Evolutionary conservation across 2,329 filamentous ascomycete genomes (phyloP).

Genomic region (Beauveria caledonica): DNA sequence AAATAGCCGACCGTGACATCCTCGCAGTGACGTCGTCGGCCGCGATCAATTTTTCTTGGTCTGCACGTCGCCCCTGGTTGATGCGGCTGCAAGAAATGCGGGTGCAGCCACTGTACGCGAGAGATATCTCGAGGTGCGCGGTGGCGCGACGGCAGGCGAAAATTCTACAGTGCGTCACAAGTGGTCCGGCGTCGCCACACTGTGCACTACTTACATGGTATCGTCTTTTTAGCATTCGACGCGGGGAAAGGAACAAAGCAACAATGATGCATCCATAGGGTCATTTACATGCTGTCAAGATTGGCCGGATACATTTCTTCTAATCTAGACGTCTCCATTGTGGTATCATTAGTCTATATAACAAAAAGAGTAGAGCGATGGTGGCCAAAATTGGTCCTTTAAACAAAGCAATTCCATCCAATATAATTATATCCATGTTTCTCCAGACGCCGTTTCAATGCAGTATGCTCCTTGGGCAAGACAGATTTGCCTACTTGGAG

Average conservation of each 20-base stretch:
- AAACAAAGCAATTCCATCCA: background rate
- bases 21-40: background rate
- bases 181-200: background rate
- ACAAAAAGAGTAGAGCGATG: background rate
- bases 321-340: no score
- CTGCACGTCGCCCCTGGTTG: background rate
- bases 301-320: no score
- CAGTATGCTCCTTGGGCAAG: background rate
- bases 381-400: background rate
- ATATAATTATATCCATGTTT: background rate
- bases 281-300: no score
- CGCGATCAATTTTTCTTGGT: background rate
- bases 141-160: background rate
- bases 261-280: no score
- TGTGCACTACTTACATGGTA: background rate
- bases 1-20: slow-evolving; percentile 7
- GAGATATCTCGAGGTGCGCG: background rate
- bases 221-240: no score
- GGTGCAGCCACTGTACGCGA: background rate
- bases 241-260: no score
- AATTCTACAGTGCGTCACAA: background rate
- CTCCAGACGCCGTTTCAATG: slow-evolving; percentile 8
- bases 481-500: background rate
- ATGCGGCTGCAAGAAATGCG: background rate
- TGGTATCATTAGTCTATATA: background rate